These are phyloP conservation scores for Persicaria tinctoria DNA, from an alignment of 148 eudicot genomes.

Conservation along the genomic window DNA sequence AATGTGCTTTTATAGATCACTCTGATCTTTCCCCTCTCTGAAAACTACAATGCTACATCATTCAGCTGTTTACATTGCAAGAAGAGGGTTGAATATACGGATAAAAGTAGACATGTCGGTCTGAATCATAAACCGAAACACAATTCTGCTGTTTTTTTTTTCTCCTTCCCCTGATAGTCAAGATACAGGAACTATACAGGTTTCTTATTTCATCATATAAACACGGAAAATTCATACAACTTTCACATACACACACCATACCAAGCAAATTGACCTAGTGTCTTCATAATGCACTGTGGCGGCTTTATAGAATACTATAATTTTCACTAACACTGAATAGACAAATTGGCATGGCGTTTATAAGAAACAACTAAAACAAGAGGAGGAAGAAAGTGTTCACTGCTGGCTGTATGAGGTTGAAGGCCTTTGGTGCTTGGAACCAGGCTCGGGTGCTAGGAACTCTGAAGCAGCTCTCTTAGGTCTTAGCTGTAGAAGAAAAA, in stretches of 20 bases:
- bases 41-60: too few species aligned
- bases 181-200: not conserved
- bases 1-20: too few species aligned
- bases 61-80: too few species aligned
- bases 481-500: conserved; percentile 35
- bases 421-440: conserved; percentile 53
- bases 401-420: conserved; percentile 34
- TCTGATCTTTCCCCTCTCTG: too few species aligned
- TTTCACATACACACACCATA: not conserved
- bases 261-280: not conserved
- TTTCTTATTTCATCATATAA: conserved; percentile 9
- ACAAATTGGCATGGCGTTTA: not conserved
- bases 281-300: not conserved
- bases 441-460: conserved; percentile 42
- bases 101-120: too few species aligned
- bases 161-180: too few species aligned
- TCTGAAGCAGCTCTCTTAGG: conserved; percentile 63
- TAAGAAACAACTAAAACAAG: not conserved
- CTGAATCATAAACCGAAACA: too few species aligned
- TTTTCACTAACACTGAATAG: not conserved
- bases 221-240: not conserved
- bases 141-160: too few species aligned
- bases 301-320: not conserved
- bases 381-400: conserved; percentile 14
- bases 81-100: too few species aligned